Evolutionary conservation across 176 grass and related monocot species (phyloP), one percentile per base, ranked within the genome.

Genomic region (Musa itinerans): DNA sequence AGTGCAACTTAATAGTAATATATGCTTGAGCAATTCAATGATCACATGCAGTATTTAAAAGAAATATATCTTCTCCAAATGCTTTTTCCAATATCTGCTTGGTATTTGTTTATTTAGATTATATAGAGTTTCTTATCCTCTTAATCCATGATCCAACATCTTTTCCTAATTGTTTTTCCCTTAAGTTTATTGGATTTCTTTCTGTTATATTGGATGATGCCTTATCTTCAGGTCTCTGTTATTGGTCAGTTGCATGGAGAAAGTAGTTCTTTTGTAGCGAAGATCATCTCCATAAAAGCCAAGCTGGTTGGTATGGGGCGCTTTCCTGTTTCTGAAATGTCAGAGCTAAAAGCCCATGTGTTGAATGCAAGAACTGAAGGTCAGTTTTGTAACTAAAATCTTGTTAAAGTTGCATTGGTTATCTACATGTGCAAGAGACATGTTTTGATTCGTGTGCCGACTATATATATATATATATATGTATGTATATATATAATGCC

Each of bases 351-450:
- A 56, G 73, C 59, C 1, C 65, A 80, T 20, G 76, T 98, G 82
- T 76, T 98, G 71, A 83, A 86, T 85, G 87, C 80, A 87, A 76
- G 76, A 71, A 51, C 78, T 78, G 88, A 91, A 91, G 90, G 95
- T 98, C 53, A 54, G 23, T 77, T 58, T 14, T 74, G 43, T 29
- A 59, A 64, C 52, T 77, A 22, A 17, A 64, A 78, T 63, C 14
- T 73, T 73, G 24, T 55, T 58, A 23, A 56, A 15, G 69, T 52
- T 65, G 19, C 54, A 55, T 72, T 29, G 52, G 9, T 53, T 64
- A 15, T 81, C 14, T 65, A 76, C 13, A 12, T 66, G 21, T 14
- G 25, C 29, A 34, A 34, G 29, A 4, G 3, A 5, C 29, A 34
- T 34, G 74, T 14, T 63, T 17, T 8, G 2, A 61, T 14, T 61